Evolutionary conservation across 352 stramenopile genomes (phyloP).

Genomic region (Phytopythium litorale): DNA sequence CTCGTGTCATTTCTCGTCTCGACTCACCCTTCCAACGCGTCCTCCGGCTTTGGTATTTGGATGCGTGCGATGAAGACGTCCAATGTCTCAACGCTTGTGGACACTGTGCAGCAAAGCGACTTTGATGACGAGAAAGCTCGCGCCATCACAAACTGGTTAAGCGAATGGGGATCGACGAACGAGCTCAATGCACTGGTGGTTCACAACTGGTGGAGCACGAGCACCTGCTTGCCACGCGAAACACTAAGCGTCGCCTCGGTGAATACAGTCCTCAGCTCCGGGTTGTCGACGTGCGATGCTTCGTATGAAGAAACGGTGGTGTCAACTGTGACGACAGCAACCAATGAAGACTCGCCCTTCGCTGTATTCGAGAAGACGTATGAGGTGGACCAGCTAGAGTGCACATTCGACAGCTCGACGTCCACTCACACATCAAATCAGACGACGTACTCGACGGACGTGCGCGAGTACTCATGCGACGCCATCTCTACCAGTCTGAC

Average conservation of each 20-base stretch:
- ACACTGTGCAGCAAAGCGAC: constrained; percentile 12
- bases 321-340: constrained; percentile 10
- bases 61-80: constrained; percentile 29
- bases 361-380: constrained; percentile 34
- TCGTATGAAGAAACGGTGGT: constrained; percentile 27
- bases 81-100: constrained; percentile 17
- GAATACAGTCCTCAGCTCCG: constrained; percentile 5
- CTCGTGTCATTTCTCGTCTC: constrained; percentile 36
- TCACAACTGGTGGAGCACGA: constrained; percentile 50
- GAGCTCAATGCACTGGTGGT: constrained; percentile 37
- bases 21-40: constrained; percentile 23
- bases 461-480: constrained; percentile 42
- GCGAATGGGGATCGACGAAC: constrained; percentile 21
- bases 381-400: constrained; percentile 27
- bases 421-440: constrained; percentile 24
- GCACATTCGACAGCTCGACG: constrained; percentile 16
- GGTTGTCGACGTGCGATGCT: constrained; percentile 14
- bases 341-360: constrained; percentile 30
- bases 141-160: constrained; percentile 36
- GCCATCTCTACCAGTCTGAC: constrained; percentile 37
- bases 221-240: constrained; percentile 36
- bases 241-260: constrained; percentile 4
- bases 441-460: constrained; percentile 24
- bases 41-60: constrained; percentile 37
- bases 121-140: constrained; percentile 16